Evolutionary conservation across 768 basidiomycete species (phyloP).

Genomic region (Udeniomyces megalosporus): DNA sequence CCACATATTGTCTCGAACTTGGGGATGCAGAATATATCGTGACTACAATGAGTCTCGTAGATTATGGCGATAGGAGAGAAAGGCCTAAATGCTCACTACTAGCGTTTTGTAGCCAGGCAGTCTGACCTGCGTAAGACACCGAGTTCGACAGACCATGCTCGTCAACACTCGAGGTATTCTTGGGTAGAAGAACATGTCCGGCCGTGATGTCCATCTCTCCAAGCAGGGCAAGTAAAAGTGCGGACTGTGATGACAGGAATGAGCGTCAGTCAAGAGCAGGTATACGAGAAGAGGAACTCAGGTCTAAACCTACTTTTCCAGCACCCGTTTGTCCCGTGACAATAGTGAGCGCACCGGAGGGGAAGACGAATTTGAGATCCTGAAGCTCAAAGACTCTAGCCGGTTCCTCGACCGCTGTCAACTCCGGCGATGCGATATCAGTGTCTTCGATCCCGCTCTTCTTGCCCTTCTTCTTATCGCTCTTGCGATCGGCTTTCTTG

Average conservation of each 20-base stretch:
- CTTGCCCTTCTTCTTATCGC: slow-evolving; percentile 16
- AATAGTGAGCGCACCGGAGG: slow-evolving; percentile 51
- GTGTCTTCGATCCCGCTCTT: neutral
- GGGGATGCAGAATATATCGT: no score
- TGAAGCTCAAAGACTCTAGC: slow-evolving; percentile 47
- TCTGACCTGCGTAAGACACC: slow-evolving; percentile 58
- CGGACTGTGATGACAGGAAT: slow-evolving; percentile 47
- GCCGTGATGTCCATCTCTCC: slow-evolving; percentile 51
- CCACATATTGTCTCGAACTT: slow-evolving; percentile 47
- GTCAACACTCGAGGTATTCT: slow-evolving; percentile 39
- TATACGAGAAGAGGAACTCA: no score
- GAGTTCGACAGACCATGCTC: slow-evolving; percentile 30
- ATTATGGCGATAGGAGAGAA: no score
- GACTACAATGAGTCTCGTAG: no score
- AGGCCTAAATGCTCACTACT: no score
- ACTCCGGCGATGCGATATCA: neutral
- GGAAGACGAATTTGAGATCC: slow-evolving; percentile 54
- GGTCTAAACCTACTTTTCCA: slow-evolving; percentile 35
- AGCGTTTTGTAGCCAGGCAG: slow-evolving; percentile 33
- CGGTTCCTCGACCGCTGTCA: slow-evolving; percentile 15
- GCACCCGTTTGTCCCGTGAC: slow-evolving; percentile 60
- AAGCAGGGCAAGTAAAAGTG: slow-evolving; percentile 39
- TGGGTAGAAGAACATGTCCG: slow-evolving; percentile 48
- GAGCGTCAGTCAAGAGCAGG: no score
- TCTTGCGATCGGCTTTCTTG: neutral